A percentile compares a stretch with the other conserved stretches of the same genome.
Evolutionary conservation across 2,329 filamentous ascomycete species (phyloP).

Genomic region (Diaporthe velutina): DNA sequence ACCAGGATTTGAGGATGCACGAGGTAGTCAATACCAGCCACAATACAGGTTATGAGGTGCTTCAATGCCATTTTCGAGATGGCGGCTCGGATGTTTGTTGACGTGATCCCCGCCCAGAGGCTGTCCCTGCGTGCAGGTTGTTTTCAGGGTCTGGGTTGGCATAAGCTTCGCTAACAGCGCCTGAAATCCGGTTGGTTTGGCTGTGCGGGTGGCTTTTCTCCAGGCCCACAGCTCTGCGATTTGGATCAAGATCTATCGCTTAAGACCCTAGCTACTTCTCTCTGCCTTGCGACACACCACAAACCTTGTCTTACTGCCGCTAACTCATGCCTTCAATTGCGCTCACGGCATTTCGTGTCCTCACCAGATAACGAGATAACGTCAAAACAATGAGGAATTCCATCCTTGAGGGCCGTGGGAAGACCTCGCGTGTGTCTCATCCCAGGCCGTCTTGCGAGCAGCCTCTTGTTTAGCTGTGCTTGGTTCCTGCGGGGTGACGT

Average conservation of each 20-base stretch:
- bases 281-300: not conserved
- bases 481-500: conserved; percentile 35
- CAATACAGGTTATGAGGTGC: conserved; percentile 46
- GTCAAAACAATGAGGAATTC: not conserved
- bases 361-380: not conserved
- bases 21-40: conserved; percentile 55
- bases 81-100: conserved; percentile 20
- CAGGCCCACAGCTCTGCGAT: not conserved
- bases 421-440: not conserved
- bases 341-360: too few relatives aligned
- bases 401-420: not conserved
- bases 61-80: conserved; percentile 36
- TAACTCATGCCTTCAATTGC: not conserved
- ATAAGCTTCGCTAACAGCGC: not conserved
- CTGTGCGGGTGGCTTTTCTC: not conserved
- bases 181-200: not conserved
- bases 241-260: conserved; percentile 19
- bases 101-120: not conserved
- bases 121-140: not conserved
- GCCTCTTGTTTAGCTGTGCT: conserved; percentile 1
- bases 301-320: not conserved
- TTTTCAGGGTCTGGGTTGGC: not conserved
- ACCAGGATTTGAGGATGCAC: conserved; percentile 55
- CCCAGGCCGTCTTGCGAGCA: conserved; percentile 6
- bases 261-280: not conserved